Percentiles rank a stretch among this genome's conserved stretches.
phyloP scores from a whole-genome alignment of 2,329 filamentous ascomycete species.

The Aureobasidium sp. region DNA sequence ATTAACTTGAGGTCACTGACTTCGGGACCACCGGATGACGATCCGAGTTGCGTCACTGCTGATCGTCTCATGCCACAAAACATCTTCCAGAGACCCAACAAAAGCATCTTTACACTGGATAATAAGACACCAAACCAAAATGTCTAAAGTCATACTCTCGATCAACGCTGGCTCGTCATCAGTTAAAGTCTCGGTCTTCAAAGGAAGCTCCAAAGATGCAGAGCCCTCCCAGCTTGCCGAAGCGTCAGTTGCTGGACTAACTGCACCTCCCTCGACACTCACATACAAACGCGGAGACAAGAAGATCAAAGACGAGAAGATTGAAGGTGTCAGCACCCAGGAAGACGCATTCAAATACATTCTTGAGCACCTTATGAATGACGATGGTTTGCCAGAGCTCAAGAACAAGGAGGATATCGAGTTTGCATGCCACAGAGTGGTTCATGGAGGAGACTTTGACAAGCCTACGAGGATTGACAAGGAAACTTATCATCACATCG shows the following conservation, averaged over 20 bases:
- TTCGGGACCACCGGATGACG: background rate
- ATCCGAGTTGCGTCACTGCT: background rate
- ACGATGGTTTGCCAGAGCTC: conserved; percentile 56
- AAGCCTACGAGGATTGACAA: conserved; percentile 59
- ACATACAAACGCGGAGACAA: conserved; percentile 55
- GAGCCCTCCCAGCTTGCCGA: conserved; percentile 60
- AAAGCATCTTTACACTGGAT: background rate
- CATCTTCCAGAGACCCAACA: background rate
- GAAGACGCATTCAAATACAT: conserved; percentile 68
- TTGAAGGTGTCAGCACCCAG: conserved; percentile 53
- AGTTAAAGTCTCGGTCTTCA: conserved; percentile 78
- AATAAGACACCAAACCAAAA: too few species aligned
- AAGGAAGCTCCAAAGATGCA: conserved; percentile 38
- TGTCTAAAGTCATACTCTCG: conserved; percentile 64
- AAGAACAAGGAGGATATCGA: conserved; percentile 57
- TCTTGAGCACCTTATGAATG: conserved; percentile 58
- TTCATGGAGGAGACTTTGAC: conserved; percentile 75
- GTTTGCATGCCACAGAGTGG: conserved; percentile 74
- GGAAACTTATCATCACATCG: conserved; percentile 65
- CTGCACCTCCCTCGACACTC: conserved; percentile 64
- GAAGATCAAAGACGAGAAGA: conserved; percentile 48
- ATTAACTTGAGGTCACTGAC: background rate
- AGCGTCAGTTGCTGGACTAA: conserved; percentile 65
- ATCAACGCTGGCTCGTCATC: conserved; percentile 87
- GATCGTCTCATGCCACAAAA: background rate